Conservation (phyloP, 495 filamentous ascomycete genomes). For the Stereocaulon alpinum region DNA sequence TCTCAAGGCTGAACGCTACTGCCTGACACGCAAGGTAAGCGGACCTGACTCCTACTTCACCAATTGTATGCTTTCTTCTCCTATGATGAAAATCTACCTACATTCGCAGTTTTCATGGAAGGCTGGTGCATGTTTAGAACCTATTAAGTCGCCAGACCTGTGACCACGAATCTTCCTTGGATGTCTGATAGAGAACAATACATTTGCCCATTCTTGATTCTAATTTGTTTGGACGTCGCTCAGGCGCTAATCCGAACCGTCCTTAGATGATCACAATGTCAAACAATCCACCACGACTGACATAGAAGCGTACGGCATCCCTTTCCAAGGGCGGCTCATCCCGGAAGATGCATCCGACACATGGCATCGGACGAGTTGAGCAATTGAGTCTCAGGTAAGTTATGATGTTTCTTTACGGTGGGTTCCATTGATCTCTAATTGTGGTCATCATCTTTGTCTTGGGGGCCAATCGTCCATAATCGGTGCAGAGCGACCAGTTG, state of each 20-base stretch:
- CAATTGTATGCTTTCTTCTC: slow-evolving; percentile 13
- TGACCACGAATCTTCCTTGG: slow-evolving; percentile 40
- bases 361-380: too few species aligned
- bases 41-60: background rate
- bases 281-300: background rate
- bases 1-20: too few species aligned
- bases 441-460: too few species aligned
- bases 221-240: background rate
- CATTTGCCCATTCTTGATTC: background rate
- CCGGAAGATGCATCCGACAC: background rate
- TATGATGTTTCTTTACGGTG: too few species aligned
- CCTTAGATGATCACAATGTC: background rate
- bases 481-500: too few species aligned
- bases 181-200: slow-evolving; percentile 30
- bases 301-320: background rate
- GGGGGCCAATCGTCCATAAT: too few species aligned
- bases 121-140: slow-evolving; percentile 30
- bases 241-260: background rate
- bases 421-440: too few species aligned
- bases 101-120: slow-evolving; percentile 43
- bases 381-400: too few species aligned
- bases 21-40: background rate
- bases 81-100: slow-evolving; percentile 36
- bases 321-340: background rate
- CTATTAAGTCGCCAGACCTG: slow-evolving; percentile 32